Evolutionary conservation across 2,329 filamentous ascomycete species (phyloP), one percentile per base, ranked within the genome.

Genomic region (Parastagonospora nodorum): DNA sequence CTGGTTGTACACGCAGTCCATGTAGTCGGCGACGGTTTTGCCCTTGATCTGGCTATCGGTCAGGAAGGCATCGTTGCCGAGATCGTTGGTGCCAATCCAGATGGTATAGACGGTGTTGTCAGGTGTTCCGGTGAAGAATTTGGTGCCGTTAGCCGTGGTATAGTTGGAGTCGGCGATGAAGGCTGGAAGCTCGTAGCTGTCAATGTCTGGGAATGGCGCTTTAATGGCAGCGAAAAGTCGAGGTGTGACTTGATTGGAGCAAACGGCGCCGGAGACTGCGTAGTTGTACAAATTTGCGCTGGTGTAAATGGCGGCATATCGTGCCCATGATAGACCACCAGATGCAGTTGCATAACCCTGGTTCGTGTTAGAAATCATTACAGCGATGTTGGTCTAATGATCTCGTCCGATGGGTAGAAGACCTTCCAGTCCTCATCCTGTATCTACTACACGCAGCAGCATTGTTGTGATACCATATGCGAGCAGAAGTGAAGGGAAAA

Each of bases 51-150:
- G 86, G 19, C 78, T 79, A 65, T 90, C 87, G 4, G 81, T 84
- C 29, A 92, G 69, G 65, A 92, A 88, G 8, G 82, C 87, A 44
- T 79, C 73, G 49, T 77, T 79, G 16, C 89, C 88, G 8, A 93
- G 76, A 64, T 94, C 89, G 66, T 93, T 93, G 19, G 88, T 92
- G 2, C 89, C 89, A 61, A 92, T 91, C 88, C 88, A 92, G 43
- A 92, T 81, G 1, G 84, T 80, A 64, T 91, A 92, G 2, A 90
- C 84, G 0, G 88, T 90, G 55, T 86, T 84, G 28, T 82, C 73
- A 1, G 80, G 61, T 2, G 77, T 78, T 39, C 76, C 74, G 30
- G 71, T 65, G 50, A 82, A 71, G 50, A 82, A 72, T 5, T 72
- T 71, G 1, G 66, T 74, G 45, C 75, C 75, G 46, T 75, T 73